Percentiles rank a stretch among this genome's conserved stretches.
phyloP scores from a whole-genome alignment of 805 yeast genomes.

The Hanseniaspora clermontiae region DNA sequence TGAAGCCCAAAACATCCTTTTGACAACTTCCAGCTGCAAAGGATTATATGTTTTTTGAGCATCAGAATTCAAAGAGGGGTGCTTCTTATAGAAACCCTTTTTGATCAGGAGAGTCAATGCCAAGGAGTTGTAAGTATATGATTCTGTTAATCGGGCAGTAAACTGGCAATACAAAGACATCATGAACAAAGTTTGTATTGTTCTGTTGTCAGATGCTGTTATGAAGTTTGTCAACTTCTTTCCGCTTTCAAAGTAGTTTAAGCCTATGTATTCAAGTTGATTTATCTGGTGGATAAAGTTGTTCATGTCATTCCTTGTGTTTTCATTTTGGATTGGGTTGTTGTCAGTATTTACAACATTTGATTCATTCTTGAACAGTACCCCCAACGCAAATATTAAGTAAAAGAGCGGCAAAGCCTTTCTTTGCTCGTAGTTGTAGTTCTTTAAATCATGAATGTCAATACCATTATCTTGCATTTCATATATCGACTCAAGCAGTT shows the following conservation, averaged over 20 bases:
- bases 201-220: conserved; percentile 64
- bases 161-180: conserved; percentile 75
- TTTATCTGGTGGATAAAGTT: conserved; percentile 17
- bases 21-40: conserved; percentile 69
- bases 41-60: conserved; percentile 43
- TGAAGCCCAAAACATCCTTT: conserved; percentile 78
- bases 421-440: conserved; percentile 59
- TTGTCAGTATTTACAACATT: neutral
- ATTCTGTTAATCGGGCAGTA: conserved; percentile 73
- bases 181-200: conserved; percentile 80
- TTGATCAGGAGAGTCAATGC: conserved; percentile 72
- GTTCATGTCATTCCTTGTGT: conserved; percentile 21
- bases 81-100: conserved; percentile 70
- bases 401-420: conserved; percentile 68
- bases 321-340: conserved; percentile 25
- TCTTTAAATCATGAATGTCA: conserved; percentile 22
- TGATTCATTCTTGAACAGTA: conserved; percentile 47
- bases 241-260: conserved; percentile 68
- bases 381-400: conserved; percentile 82
- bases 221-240: conserved; percentile 68
- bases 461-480: conserved; percentile 44
- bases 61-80: conserved; percentile 28
- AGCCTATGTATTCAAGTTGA: conserved; percentile 56
- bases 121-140: conserved; percentile 81
- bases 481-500: conserved; percentile 62